These are phyloP conservation scores for Phialophora macrospora DNA, from an alignment of 2,329 filamentous ascomycete species.

Conservation along the genomic window DNA sequence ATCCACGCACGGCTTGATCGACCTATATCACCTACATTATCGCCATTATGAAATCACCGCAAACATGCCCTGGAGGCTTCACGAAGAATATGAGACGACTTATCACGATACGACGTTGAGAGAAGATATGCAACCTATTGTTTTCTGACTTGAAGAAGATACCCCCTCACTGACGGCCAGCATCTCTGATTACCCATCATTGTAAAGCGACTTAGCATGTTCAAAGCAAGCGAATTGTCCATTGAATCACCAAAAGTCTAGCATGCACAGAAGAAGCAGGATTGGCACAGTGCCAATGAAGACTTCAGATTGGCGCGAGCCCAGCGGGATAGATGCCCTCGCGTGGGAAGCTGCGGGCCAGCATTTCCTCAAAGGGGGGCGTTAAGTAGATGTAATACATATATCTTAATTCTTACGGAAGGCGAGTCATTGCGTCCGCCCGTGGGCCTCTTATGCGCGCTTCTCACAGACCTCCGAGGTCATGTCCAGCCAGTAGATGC, in stretches of 20 bases:
- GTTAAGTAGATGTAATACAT: constrained; percentile 22
- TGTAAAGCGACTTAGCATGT: constrained; percentile 16
- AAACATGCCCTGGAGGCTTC: constrained; percentile 23
- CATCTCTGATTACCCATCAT: constrained; percentile 12
- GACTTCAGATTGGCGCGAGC: constrained; percentile 26
- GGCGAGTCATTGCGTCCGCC: neutral
- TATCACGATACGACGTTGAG: constrained; percentile 15
- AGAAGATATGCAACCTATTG: constrained; percentile 13
- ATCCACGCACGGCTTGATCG: constrained; percentile 26
- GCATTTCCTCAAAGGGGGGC: neutral
- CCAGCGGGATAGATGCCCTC: constrained; percentile 12
- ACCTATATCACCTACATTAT: constrained; percentile 9
- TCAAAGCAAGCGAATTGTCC: constrained; percentile 10
- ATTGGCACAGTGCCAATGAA: constrained; percentile 14
- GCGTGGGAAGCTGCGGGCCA: constrained; percentile 20
- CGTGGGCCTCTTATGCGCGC: too few species aligned
- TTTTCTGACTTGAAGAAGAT: constrained; percentile 19
- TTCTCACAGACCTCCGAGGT: too few species aligned
- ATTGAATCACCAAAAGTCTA: constrained; percentile 14
- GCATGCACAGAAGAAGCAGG: constrained; percentile 3
- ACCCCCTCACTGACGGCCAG: constrained; percentile 18
- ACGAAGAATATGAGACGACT: constrained; percentile 20
- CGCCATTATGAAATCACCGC: neutral
- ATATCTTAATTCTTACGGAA: constrained; percentile 4
- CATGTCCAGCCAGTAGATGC: too few species aligned